A percentile compares a stretch with the other conserved stretches of the same genome.
phyloP scores from a whole-genome alignment of 1,284 basidiomycete species.

The Cryptococcus sp. region DNA sequence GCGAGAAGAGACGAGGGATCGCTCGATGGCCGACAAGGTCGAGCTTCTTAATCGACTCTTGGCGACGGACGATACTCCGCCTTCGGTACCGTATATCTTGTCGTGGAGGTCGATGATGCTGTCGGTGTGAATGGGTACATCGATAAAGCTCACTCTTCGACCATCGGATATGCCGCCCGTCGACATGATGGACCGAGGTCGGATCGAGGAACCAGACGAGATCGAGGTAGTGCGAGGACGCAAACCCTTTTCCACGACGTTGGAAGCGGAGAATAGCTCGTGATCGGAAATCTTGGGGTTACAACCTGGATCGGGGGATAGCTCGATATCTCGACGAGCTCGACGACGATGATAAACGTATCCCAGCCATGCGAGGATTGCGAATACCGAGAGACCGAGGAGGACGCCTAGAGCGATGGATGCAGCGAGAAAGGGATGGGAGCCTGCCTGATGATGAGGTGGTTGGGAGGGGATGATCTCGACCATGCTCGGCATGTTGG shows the following conservation, averaged over 20 bases:
- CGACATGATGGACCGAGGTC: slow-evolving; percentile 1
- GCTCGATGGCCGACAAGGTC: slow-evolving; percentile 2
- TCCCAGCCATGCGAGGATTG: slow-evolving; percentile 16
- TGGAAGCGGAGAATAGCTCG: slow-evolving; percentile 14
- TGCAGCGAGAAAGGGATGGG: slow-evolving; percentile 9
- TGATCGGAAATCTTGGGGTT: neutral
- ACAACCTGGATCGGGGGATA: too few species aligned
- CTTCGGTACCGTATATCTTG: neutral
- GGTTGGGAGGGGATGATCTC: slow-evolving; percentile 3
- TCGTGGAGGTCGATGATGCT: slow-evolving; percentile 1
- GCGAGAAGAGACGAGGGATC: neutral
- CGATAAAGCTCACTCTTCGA: slow-evolving; percentile 16
- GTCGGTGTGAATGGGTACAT: slow-evolving; percentile 1
- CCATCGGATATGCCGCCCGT: neutral
- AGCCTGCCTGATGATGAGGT: slow-evolving; percentile 6
- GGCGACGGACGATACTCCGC: neutral
- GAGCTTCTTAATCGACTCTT: neutral
- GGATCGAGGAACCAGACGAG: neutral
- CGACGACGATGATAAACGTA: slow-evolving; percentile 10
- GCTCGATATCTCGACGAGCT: too few species aligned
- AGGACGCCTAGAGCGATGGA: slow-evolving; percentile 18
- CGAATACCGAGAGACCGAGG: slow-evolving; percentile 14
- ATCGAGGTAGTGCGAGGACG: slow-evolving; percentile 4
- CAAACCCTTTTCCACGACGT: slow-evolving; percentile 17
- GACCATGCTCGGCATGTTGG: neutral